Percentiles rank a stretch among this genome's conserved stretches.
Conservation (phyloP, 371 early-diverging fungal species). For the Syncephalastrum racemosum region DNA sequence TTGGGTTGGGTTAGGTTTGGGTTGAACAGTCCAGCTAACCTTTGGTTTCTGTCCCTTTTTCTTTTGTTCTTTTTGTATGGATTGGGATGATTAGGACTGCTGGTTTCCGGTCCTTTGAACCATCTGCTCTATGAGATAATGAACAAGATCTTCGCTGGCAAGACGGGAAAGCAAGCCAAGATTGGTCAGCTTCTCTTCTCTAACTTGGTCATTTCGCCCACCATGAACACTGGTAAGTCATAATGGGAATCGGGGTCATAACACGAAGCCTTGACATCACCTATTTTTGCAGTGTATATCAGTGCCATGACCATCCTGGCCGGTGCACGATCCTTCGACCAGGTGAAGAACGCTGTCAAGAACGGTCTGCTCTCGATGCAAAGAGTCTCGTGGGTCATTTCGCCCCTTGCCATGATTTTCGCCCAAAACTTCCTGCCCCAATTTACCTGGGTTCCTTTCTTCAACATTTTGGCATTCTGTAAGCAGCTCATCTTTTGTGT, state of each 20-base stretch:
- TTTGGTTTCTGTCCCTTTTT: too few relatives aligned
- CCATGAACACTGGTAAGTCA: slow-evolving; percentile 70
- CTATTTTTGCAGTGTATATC: slow-evolving; percentile 62
- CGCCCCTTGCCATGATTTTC: slow-evolving; percentile 71
- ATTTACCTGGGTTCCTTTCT: slow-evolving; percentile 88
- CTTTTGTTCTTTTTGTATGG: not conserved
- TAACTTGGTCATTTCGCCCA: slow-evolving; percentile 77
- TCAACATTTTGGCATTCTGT: slow-evolving; percentile 79
- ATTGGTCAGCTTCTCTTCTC: slow-evolving; percentile 65
- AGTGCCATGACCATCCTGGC: slow-evolving; percentile 82
- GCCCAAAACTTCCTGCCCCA: slow-evolving; percentile 78
- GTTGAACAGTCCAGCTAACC: too few relatives aligned
- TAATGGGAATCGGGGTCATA: slow-evolving; percentile 1
- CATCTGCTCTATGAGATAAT: slow-evolving; percentile 68
- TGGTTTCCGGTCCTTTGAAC: slow-evolving; percentile 73
- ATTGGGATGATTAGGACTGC: slow-evolving; percentile 34
- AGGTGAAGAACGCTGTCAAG: slow-evolving; percentile 56
- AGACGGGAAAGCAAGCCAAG: slow-evolving; percentile 57
- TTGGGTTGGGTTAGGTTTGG: too few relatives aligned
- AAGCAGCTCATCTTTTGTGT: slow-evolving; percentile 13
- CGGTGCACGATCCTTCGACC: slow-evolving; percentile 59
- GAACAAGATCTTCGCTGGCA: slow-evolving; percentile 62
- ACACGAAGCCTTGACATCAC: not conserved
- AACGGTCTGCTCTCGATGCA: slow-evolving; percentile 70
- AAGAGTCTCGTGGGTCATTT: slow-evolving; percentile 82